Percentiles rank a stretch among this genome's conserved stretches.
Conservation (phyloP, 179 eudicot species). For the Corrigiola litoralis region DNA sequence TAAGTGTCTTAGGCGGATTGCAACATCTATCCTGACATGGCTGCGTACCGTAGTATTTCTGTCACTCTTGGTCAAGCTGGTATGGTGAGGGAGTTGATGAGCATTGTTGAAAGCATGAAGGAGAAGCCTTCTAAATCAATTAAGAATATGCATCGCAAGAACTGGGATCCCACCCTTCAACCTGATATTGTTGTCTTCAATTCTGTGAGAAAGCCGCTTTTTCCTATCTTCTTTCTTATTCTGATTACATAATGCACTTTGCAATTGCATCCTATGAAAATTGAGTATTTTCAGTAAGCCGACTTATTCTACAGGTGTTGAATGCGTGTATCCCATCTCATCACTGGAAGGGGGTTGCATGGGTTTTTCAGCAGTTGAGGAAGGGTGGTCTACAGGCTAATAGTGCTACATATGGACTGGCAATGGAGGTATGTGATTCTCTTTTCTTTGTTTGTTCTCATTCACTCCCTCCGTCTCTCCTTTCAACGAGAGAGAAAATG, state of each 20-base stretch:
- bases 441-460: not conserved
- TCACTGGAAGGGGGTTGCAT: conserved; percentile 94
- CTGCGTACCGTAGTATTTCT: conserved; percentile 83
- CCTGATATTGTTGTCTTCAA: conserved; percentile 81
- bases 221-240: not conserved
- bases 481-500: too few species aligned
- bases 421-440: conserved; percentile 74
- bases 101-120: conserved; percentile 66
- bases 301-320: conserved; percentile 45
- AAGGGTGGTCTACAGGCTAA: conserved; percentile 59
- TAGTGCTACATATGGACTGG: conserved; percentile 93
- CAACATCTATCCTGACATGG: conserved; percentile 91
- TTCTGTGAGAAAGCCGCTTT: conserved; percentile 57
- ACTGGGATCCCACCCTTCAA: conserved; percentile 80
- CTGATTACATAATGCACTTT: too few species aligned
- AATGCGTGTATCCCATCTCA: conserved; percentile 77
- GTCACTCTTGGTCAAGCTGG: conserved; percentile 97
- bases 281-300: not conserved
- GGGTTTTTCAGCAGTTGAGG: conserved; percentile 87
- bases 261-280: not conserved
- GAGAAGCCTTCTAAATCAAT: conserved; percentile 57
- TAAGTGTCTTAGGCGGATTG: conserved; percentile 56
- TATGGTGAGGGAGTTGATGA: conserved; percentile 67
- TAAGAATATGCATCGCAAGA: conserved; percentile 50
- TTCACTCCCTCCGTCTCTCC: not conserved